A percentile compares a stretch with the other conserved stretches of the same genome.
Evolutionary conservation across 176 grass and related monocot species (phyloP).

Genomic region (Pharus latifolius): DNA sequence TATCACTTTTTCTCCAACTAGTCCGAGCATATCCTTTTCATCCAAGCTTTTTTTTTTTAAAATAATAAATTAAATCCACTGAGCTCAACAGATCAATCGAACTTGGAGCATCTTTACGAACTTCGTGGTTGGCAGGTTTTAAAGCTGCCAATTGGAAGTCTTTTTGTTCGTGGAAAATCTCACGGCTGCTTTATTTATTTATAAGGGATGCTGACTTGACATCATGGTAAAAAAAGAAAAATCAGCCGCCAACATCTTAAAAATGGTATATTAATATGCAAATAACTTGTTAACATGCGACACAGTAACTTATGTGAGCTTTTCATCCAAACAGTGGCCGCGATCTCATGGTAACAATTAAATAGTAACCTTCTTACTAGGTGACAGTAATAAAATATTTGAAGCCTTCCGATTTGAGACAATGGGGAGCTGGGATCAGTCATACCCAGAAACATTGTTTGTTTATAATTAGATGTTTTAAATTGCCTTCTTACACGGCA

Average conservation of each 20-base stretch:
- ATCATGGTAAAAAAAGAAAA: constrained; percentile 1
- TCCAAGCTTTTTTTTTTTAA: not conserved
- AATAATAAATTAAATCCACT: not conserved
- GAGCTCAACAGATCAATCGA: not conserved
- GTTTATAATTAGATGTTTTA: too few relatives aligned
- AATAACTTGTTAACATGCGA: not conserved
- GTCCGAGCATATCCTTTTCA: not conserved
- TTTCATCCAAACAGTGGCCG: not conserved
- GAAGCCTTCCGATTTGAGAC: too few relatives aligned
- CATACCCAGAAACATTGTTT: too few relatives aligned
- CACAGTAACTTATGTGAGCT: not conserved
- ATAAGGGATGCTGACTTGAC: not conserved
- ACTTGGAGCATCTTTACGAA: not conserved
- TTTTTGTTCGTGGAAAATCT: not conserved
- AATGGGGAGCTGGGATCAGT: too few relatives aligned
- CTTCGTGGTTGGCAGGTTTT: not conserved
- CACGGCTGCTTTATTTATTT: not conserved
- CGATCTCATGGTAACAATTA: not conserved
- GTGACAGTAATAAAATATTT: too few relatives aligned
- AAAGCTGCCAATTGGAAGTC: constrained; percentile 13
- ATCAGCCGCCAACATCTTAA: not conserved
- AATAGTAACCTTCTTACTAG: too few relatives aligned
- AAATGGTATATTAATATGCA: not conserved
- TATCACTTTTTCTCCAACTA: not conserved
- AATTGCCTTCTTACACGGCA: too few relatives aligned